A percentile compares a stretch with the other conserved stretches of the same genome.
Evolutionary conservation across 208 protist species (phyloP).

Genomic region (Leishmania braziliensis): DNA sequence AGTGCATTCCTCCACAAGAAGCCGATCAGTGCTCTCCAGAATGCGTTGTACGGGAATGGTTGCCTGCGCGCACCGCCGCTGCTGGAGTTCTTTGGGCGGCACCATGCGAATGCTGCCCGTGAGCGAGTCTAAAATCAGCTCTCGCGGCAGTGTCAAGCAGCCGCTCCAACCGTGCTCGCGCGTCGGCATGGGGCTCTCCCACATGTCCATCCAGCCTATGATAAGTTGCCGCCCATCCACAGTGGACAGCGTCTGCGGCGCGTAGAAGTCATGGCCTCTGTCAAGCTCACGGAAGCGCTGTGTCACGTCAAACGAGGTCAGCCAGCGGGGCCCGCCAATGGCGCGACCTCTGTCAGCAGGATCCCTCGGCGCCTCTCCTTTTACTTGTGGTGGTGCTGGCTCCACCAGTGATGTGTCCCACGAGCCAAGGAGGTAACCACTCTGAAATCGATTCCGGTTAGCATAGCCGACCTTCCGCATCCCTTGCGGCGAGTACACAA

Average conservation of each 20-base stretch:
- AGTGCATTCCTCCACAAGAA: slow-evolving; percentile 23
- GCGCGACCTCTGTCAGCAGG: too few relatives aligned
- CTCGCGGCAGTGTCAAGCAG: slow-evolving; percentile 35
- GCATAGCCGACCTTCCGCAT: too few relatives aligned
- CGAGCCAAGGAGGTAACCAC: too few relatives aligned
- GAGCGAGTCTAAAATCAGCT: slow-evolving; percentile 24
- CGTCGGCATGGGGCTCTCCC: slow-evolving; percentile 44
- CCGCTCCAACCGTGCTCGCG: slow-evolving; percentile 41
- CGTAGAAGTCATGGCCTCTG: slow-evolving; percentile 48
- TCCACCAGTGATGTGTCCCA: too few relatives aligned
- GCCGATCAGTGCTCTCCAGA: slow-evolving; percentile 23
- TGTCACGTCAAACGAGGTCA: slow-evolving; percentile 18
- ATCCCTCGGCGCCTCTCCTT: too few relatives aligned
- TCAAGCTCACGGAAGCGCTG: slow-evolving; percentile 45
- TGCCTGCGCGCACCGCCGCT: slow-evolving; percentile 33
- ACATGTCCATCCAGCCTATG: slow-evolving; percentile 43
- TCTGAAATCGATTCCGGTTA: too few relatives aligned
- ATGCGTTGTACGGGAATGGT: slow-evolving; percentile 31
- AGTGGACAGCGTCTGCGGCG: background rate
- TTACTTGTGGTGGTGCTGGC: too few relatives aligned
- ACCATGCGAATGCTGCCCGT: slow-evolving; percentile 29
- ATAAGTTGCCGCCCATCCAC: slow-evolving; percentile 38
- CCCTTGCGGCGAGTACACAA: background rate
- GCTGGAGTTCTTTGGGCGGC: slow-evolving; percentile 38
- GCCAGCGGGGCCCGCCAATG: too few relatives aligned